Evolutionary conservation across 805 yeast genomes (phyloP), one percentile per base, ranked within the genome.

Genomic region (Candida ficus): DNA sequence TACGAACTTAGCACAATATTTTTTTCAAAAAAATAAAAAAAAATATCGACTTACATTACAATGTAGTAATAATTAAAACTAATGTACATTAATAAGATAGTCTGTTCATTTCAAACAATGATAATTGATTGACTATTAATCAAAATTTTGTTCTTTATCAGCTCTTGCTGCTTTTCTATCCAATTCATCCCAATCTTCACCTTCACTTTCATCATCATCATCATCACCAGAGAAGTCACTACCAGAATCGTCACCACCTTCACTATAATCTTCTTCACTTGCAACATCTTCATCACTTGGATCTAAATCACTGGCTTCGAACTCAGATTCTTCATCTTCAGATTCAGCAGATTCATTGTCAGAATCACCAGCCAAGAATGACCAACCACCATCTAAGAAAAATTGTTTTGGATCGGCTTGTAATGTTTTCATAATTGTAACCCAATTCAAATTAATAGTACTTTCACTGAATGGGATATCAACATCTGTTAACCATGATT

Each of bases 401-500:
- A 93, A 93, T 57, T 88, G 91, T 60, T 88, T 88, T 12, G 99
- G 98, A 62, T 93, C 96, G 4, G 89, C 80, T 49, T 75, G 78
- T 47, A 91, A 79, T 0, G 97, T 88, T 66, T 89, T 91, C 96
- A 93, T 91, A 58, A 93, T 90, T 19, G 89, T 82, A 12, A 80
- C 71, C 99, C 99, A 93, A 67, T 88, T 89, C 76, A 93, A 79
- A 67, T 91, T 91, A 66, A 93, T 83, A 33, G 95, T 90, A 39
- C 97, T 96, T 56, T 89, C 96, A 58, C 90, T 84, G 67, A 75
- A 81, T 29, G 99, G 96, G 48, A 93, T 84, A 61, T 93, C 99
- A 57, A 93, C 95, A 61, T 93, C 95, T n/a, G 95, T 87, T 44
- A 93, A 70, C 99, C 99, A 93, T 37, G 87, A 88, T 63, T 91